Base-by-base conservation (phyloP, 1,139 yeast species). In the Yamadazyma atmosphaerica region DNA sequence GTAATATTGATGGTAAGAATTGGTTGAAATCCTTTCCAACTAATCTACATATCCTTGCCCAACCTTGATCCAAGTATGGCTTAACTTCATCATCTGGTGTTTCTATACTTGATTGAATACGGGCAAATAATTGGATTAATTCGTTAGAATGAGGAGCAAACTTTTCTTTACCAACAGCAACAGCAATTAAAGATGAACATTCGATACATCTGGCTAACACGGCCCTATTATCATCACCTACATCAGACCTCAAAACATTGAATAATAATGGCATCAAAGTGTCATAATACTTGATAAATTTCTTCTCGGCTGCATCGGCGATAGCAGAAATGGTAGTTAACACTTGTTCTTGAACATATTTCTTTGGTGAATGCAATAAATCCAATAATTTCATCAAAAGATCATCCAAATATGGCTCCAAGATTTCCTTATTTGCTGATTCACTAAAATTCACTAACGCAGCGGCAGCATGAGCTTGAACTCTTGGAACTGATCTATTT, bases 401-500 rank as follows among this genome's bases (percentile, higher is more conserved):
- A 50, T 76, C 79, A 60, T 92, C 98, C 56, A 92, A 72, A 54
- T 86, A 90, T 9, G 98, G 98, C 53, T 89, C 97, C 50, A 94
- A 69, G 13, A 83, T 79, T 45, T 86, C 95, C 56, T 87, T 86
- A 4, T 89, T 69, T 3, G 98, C 96, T 47, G 86, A 89, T 60
- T 92, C 98, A 35, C 94, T 81, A 59, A 92, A 92, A 59, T 92
- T 92, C 32, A 92, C 98, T 54, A 92, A 72, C 0, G 98, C 98
- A 34, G 98, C 98, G 28, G 98, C 98, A 12, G 97, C 98, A 58
- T 92, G 98, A 0, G 97, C 89, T 65, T 90, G 98, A 19, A 92
- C 98, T 55, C 98, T 75, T 42, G 94, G 95, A 23, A 85, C 89
- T 16, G 86, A 79, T 42, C 73, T 72, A 46, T 68, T 71, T 3